Evolutionary conservation across 192 early-diverging fungal genomes (phyloP), one percentile per base, ranked within the genome.

Genomic region (Entomortierella parvispora): DNA sequence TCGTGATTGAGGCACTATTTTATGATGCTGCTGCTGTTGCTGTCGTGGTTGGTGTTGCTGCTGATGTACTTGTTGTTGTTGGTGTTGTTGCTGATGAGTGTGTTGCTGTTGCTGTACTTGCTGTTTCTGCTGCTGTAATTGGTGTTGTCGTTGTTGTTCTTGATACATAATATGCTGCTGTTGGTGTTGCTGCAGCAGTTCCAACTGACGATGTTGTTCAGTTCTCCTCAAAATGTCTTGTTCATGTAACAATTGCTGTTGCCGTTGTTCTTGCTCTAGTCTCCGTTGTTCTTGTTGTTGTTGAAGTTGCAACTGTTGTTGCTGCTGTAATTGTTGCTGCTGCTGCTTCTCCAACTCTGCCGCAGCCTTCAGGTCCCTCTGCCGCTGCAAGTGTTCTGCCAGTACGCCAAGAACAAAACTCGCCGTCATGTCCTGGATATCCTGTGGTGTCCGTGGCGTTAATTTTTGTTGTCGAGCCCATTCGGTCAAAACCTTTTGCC

Each of bases 341-440:
- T 31, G 60, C 22, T 62, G 60, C 2, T 50, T 25, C 6, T 8
- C 7, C 2, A 31, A 8, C 37, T 60, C 7, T 26, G 48, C 20
- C 40, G 46, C 45, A 25, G 59, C 51, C 12, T 12, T 40, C 37
- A 9, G 37, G 37, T 40, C 37, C 37, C 37, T 5, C 12, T 40
- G 37, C 12, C 12, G 37, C 12, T 40, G 37, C 12, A 40, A 40
- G 5, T 5, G 5, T 12, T 40, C 37, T 22, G 62, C 44, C 0
- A 77, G 28, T 2, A 64, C 54, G 14, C 44, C 45, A 22, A 58
- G 47, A n/a, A 68, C 74, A 46, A 52, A 77, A 1, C 51, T 59
- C 7, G 59, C 50, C 2, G 74, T 58, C 9, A 77, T 77, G 40
- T 50, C 51, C 23, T 77, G 54, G 15, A 68, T 61, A 23, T 68